Base-by-base conservation (phyloP, 2,329 filamentous ascomycete genomes). In the Escovopsis sp. region DNA sequence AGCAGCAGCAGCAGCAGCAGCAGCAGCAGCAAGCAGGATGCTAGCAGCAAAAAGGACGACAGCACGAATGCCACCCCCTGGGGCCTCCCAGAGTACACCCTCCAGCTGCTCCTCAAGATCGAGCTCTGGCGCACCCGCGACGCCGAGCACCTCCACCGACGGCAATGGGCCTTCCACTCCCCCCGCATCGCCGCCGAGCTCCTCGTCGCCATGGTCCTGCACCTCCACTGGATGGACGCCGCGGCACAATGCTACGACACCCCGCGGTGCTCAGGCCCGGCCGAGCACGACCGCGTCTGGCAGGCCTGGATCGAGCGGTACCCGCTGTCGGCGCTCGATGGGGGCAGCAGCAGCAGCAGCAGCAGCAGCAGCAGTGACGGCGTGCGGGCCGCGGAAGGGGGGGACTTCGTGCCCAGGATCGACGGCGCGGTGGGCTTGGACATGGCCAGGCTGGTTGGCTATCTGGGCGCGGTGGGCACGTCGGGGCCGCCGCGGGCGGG, bases 251-350 rank as follows among this genome's bases (percentile, higher is more conserved):
- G 48, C 30, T 41, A 49, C 18, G 31, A 31, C 14, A 26, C 27
- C 3, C 33, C 31, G 18, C 35, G 39, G 2, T 33, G 35, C 8
- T 21, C 41, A 1, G 17, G 31, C 5, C 8, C 28, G 9, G 39
- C 41, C 5, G 25, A 41, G 5, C 50, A 46, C 44, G 43, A 52
- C 17, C 29, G 35, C 10, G 30, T 47, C 6, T 57, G 54, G 54
- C 43, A 51, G 11, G 26, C 38, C n/a, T 57, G 52, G 54, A 14
- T 52, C 29, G 37, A 43, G 2, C 38, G 42, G 34, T 52, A 48
- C 27, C 47, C 47, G 16, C 12, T 43, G 4, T 13, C 37, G 17
- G 18, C 33, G 16, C 18, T 5, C 9, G 31, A 37, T 7, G 26
- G 34, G 4, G 27, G 23, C 5, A 21, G 33, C 1, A 35, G 39